These are phyloP conservation scores for Hanseniaspora mollemarum DNA, from an alignment of 805 yeast genomes.

Conservation along the genomic window DNA sequence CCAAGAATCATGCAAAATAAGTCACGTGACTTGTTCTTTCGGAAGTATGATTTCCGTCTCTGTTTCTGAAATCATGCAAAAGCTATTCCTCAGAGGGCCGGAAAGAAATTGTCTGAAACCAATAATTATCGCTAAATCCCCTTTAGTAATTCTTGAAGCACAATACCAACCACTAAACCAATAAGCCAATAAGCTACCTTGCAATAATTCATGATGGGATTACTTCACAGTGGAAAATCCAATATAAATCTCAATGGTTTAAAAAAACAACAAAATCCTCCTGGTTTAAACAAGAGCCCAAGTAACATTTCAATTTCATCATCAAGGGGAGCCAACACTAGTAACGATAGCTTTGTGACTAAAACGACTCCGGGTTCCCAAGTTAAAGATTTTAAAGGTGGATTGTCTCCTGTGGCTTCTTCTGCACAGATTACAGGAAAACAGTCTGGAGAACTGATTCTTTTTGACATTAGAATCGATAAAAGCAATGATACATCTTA, in stretches of 20 bases:
- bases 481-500: constrained; percentile 27
- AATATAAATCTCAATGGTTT: not conserved
- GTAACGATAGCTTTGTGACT: not conserved
- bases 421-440: constrained; percentile 25
- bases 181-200: too few species aligned
- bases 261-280: not conserved
- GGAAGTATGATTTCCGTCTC: too few species aligned
- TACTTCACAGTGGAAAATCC: not conserved
- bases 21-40: too few species aligned
- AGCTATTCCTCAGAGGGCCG: too few species aligned
- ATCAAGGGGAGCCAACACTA: not conserved
- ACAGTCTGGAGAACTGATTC: constrained; percentile 21
- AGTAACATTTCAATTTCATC: not conserved
- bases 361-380: not conserved
- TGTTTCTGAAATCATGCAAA: too few species aligned
- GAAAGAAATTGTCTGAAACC: too few species aligned
- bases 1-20: too few species aligned
- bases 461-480: constrained; percentile 46
- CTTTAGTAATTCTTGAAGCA: too few species aligned
- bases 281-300: not conserved
- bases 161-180: too few species aligned
- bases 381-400: not conserved
- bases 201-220: too few species aligned
- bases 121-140: too few species aligned
- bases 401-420: constrained; percentile 15